Base-by-base conservation (phyloP, 2,329 filamentous ascomycete species). In the Aspergillus vadensis region DNA sequence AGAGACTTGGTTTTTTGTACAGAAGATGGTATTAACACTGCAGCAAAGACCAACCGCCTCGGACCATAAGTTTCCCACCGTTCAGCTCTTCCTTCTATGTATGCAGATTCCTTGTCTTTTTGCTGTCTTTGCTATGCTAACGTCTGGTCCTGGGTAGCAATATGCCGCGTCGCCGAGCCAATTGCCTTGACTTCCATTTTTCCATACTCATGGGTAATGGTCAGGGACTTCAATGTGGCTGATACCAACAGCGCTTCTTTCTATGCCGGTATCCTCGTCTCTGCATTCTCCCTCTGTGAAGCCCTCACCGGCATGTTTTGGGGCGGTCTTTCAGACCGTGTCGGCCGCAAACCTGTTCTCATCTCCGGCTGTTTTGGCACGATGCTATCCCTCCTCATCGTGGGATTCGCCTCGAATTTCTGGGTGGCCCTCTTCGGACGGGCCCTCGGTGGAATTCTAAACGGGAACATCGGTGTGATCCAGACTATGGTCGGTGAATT, bases 101-200 rank as follows among this genome's bases (percentile, higher is more conserved):
- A 81, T 72, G 87, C 17, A 54, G 17, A 23, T 17, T 17, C 38
- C 8, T 23, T 39, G 27, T 12, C 12, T 6, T 32, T 36, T 23
- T 69, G 44, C 30, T 59, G 19, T n/a, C 27, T 25, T 5, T 41
- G 17, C 14, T 14, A 21, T 30, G 32, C 41, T 64, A 10, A 43
- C 17, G 5, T 23, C n/a, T 41, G 27, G 32, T 49, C 27, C 69
- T 52, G 12, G 52, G 39, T 52, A 96, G 92, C 92, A 75, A 91
- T 97, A 82, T 93, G 96, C 73, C 91, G 93, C 64, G 86, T 97
- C 67, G 91, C 92, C 56, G 93, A 97, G 77, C 93, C 93, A 21
- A 94, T 97, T 69, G 92, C 93, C 54, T 85, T 97, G 65, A 97
- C 92, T 1, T 95, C 91, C 72, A 95, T 97, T 76, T 96, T 94